Base-by-base conservation (phyloP, 495 filamentous ascomycete species). In the Neurospora pannonica region DNA sequence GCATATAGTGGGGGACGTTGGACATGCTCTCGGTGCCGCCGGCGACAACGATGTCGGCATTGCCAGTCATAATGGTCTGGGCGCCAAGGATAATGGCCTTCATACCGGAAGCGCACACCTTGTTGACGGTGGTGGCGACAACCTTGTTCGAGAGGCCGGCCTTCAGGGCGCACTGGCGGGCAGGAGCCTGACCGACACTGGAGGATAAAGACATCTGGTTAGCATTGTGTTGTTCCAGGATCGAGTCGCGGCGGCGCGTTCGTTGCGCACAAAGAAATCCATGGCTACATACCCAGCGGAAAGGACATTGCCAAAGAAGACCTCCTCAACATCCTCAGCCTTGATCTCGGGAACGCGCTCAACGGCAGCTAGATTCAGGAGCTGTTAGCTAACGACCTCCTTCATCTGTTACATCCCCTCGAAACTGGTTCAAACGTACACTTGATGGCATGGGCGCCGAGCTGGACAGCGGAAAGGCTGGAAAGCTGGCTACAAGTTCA, bases 11-110 rank as follows among this genome's bases (percentile, higher is more conserved):
- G n/a, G 97, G 97, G 70, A 90, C 87, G 85, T 98, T 98, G 75
- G 93, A 95, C 96, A 99, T 99, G 84, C 93, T 96, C 87, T 99
- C 96, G 74, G 95, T 89, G 74, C 96, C 96, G 77, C 95, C 96
- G 54, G 93, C 97, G 19, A 99, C 92, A 46, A 98, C 90, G 75
- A 96, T 89, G 73, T 93, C 90, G 76, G 96, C 94, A 78, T 91
- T 96, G 75, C 96, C 95, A 38, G 94, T 97, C 79, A 97, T 94
- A 82, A 99, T 98, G 75, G 94, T 97, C 86, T 98, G 96, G 36
- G 96, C 92, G 71, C 92, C 97, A 73, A 99, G 88, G 76, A 97
- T 95, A 83, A 98, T 91, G 74, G 96, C 94, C 86, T 99, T 99
- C 79, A 97, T 79, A 54, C 90, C 89, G 69, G 94, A 97, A 73